Base-by-base conservation (phyloP, 495 filamentous ascomycete genomes). In the Parathielavia appendiculata region DNA sequence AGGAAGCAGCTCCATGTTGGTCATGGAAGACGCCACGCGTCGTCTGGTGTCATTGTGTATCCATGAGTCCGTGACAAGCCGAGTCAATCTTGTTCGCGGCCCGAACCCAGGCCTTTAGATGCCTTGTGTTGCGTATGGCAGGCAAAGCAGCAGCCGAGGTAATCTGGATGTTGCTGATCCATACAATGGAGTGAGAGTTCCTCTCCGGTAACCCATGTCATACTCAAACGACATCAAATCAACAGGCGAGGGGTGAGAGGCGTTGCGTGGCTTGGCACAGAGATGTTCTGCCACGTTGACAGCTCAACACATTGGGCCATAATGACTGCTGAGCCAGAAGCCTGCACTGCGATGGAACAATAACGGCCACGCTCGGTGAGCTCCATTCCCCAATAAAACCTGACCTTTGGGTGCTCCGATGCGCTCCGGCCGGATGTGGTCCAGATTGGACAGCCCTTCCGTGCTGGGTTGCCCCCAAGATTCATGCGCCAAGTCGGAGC, bases 221-320 rank as follows among this genome's bases (percentile, higher is more conserved):
- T 12, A 16, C 8, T 13, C 40, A 5, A 55, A 38, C 44, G 44
- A 36, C 17, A 43, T 50, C 56, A 12, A 51, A 59, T 59, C 40
- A 39, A 7, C 23, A 32, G 11, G 56, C 41, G 22, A 48, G 57
- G 50, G 49, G 49, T 59, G 57, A 53, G 35, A 48, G 57, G 50
- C 57, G 49, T 59, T 49, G 47, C 57, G 49, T 52, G 41, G 49
- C 41, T 53, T 59, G 57, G 49, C 49, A 32, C 13, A 16, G 17
- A 1, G 32, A 0, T 16, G 50, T 51, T 35, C 39, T 53, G 57
- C 57, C 57, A 59, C 57, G 57, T 59, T 40, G 57, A 53, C 57
- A 36, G 17, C 6, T 19, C 43, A 40, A 32, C 30, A 19, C 13
- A 36, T 43, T 32, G 38, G 8, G 51, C 19, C 13, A 6, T 30